phyloP scores from a whole-genome alignment of 176 grass and related monocot genomes.

The Alloteropsis semialata region DNA sequence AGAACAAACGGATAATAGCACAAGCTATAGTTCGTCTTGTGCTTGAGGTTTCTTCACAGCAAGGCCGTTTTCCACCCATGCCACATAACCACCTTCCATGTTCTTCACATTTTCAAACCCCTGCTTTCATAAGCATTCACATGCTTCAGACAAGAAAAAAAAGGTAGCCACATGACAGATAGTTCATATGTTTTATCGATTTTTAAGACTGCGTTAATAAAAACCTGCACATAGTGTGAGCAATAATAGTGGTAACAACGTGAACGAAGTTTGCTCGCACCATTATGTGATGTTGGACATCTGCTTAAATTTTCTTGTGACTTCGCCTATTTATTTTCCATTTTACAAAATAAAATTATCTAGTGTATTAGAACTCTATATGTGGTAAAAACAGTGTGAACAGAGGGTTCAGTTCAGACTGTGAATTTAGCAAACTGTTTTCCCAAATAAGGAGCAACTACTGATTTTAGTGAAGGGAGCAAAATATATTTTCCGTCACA shows the following conservation, averaged over 20 bases:
- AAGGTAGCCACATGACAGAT: background rate
- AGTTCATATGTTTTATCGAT: background rate
- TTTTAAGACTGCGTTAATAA: background rate
- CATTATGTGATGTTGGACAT: background rate
- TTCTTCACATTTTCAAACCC: constrained; percentile 67
- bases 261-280: background rate
- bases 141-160: constrained; percentile 3
- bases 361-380: background rate
- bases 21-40: constrained; percentile 26
- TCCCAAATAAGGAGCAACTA: background rate
- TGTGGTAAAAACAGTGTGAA: background rate
- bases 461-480: background rate
- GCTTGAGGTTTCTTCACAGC: constrained; percentile 33
- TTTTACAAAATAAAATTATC: background rate
- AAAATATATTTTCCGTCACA: background rate
- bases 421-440: background rate
- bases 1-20: background rate
- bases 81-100: constrained; percentile 55
- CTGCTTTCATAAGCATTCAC: constrained; percentile 25
- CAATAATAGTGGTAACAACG: background rate
- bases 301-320: background rate
- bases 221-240: background rate
- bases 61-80: constrained; percentile 54
- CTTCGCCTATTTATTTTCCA: too few species aligned
- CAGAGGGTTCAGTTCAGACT: background rate